Conservation (phyloP, 2,329 filamentous ascomycete genomes). For the Harringtonia aguacate region DNA sequence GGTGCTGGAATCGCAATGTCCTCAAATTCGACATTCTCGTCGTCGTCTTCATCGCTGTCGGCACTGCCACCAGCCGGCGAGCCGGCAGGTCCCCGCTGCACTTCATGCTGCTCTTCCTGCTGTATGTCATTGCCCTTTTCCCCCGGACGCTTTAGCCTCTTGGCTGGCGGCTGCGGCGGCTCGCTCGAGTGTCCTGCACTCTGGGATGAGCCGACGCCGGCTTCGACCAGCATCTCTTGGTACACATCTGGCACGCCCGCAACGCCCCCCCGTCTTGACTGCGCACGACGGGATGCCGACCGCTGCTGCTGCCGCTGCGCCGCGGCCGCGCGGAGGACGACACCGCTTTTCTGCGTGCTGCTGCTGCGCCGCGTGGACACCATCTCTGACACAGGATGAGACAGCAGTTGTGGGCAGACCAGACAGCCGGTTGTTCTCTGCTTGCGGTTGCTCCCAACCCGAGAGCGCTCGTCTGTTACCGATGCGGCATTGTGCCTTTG, state of each 20-base stretch:
- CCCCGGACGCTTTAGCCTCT: conserved; percentile 13
- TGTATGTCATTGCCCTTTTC: conserved; percentile 2
- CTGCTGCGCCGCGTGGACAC: conserved; percentile 6
- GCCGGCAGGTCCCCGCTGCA: not conserved
- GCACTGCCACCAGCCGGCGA: no score
- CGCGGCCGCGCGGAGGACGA: conserved; percentile 6
- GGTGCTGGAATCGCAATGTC: conserved; percentile 13
- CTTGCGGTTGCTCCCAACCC: no score
- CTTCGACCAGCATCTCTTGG: conserved; percentile 13
- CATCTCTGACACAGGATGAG: no score
- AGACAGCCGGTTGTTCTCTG: no score
- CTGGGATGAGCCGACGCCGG: conserved; percentile 2
- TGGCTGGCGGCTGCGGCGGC: conserved; percentile 8
- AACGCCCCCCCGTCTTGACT: not conserved
- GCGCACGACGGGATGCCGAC: not conserved
- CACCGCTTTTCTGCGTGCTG: conserved; percentile 1
- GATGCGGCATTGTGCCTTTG: no score
- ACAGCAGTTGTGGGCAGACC: no score
- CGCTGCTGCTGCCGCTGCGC: conserved; percentile 5
- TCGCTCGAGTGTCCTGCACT: not conserved
- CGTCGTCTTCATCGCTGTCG: conserved; percentile 8
- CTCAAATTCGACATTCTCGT: conserved; percentile 13
- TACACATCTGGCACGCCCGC: conserved; percentile 6
- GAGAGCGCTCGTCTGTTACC: no score
- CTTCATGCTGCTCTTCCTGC: not conserved